phyloP scores from a whole-genome alignment of 139 green algal species.

The Trebouxia sp. region DNA sequence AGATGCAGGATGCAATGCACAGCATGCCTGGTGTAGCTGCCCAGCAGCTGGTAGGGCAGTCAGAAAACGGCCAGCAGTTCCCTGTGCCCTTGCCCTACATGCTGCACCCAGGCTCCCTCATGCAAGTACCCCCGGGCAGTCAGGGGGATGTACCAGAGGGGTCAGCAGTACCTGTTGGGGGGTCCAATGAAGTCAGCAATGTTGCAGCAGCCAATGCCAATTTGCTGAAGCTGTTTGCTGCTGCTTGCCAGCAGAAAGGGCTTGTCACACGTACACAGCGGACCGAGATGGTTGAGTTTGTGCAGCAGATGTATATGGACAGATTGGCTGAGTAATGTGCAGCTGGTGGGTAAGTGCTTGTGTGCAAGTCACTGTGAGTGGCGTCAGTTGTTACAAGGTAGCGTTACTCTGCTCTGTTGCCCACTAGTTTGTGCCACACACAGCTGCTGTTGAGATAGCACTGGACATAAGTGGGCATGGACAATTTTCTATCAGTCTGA shows the following conservation, averaged over 20 bases:
- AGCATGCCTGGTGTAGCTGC: not conserved
- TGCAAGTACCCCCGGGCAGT: not conserved
- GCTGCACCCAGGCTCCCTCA: slow-evolving; percentile 18
- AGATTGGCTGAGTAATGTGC: not conserved
- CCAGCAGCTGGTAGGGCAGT: not conserved
- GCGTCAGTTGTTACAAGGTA: too few relatives aligned
- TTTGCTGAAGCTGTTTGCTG: not conserved
- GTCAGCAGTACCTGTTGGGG: not conserved
- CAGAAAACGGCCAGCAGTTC: not conserved
- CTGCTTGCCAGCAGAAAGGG: slow-evolving; percentile 16
- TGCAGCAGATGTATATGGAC: slow-evolving; percentile 23
- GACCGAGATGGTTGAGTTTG: slow-evolving; percentile 16
- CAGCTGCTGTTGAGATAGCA: too few relatives aligned
- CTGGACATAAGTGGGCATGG: too few relatives aligned
- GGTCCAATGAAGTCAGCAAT: not conserved
- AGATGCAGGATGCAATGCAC: slow-evolving; percentile 23
- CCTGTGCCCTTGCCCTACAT: slow-evolving; percentile 11
- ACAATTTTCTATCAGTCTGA: too few relatives aligned
- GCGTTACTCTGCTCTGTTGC: too few relatives aligned
- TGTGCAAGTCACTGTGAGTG: too few relatives aligned
- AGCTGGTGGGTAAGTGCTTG: too few relatives aligned
- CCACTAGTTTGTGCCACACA: too few relatives aligned
- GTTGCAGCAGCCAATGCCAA: slow-evolving; percentile 17
- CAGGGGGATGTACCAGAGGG: not conserved
- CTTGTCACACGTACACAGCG: slow-evolving; percentile 4